Evolutionary conservation across 2,329 filamentous ascomycete species (phyloP).

Genomic region (Phyllosticta capitalensis): DNA sequence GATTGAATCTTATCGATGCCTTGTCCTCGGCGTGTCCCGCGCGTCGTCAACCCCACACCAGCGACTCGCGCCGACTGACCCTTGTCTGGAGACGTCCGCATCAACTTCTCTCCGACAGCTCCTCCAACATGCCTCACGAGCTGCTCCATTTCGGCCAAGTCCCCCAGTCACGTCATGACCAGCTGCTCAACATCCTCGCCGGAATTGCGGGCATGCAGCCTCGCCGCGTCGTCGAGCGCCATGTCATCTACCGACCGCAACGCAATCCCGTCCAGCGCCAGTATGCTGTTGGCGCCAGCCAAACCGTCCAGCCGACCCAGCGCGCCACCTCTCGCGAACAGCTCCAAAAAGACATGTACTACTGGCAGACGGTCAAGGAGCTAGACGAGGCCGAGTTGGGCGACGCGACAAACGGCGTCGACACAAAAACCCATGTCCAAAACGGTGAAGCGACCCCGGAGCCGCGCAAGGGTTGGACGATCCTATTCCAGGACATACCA

Average conservation of each 20-base stretch:
- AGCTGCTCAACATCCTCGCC: slow-evolving; percentile 51
- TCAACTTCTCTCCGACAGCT: not conserved
- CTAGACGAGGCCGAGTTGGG: slow-evolving; percentile 30
- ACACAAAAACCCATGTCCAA: not conserved
- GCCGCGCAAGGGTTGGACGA: slow-evolving; percentile 25
- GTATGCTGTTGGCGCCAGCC: slow-evolving; percentile 28
- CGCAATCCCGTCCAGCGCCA: slow-evolving; percentile 35
- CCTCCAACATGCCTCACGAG: slow-evolving; percentile 40
- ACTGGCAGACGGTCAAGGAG: slow-evolving; percentile 41
- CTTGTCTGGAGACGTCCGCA: not conserved
- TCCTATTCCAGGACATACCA: slow-evolving; percentile 33
- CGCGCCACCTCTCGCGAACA: slow-evolving; percentile 9
- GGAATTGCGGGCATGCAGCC: slow-evolving; percentile 55
- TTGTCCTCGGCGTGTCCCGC: not conserved
- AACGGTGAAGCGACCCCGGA: slow-evolving; percentile 12
- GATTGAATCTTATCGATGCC: not conserved
- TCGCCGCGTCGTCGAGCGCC: slow-evolving; percentile 43
- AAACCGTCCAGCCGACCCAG: slow-evolving; percentile 24
- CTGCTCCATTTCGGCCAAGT: slow-evolving; percentile 52
- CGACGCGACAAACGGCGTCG: slow-evolving; percentile 6
- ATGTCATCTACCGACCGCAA: slow-evolving; percentile 49
- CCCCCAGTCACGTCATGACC: slow-evolving; percentile 46
- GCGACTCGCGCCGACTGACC: not conserved
- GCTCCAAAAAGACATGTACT: slow-evolving; percentile 41
- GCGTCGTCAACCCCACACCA: not conserved